Evolutionary conservation across 441 rosid species (phyloP), one percentile per base, ranked within the genome.

Genomic region (Croton laevigatus): DNA sequence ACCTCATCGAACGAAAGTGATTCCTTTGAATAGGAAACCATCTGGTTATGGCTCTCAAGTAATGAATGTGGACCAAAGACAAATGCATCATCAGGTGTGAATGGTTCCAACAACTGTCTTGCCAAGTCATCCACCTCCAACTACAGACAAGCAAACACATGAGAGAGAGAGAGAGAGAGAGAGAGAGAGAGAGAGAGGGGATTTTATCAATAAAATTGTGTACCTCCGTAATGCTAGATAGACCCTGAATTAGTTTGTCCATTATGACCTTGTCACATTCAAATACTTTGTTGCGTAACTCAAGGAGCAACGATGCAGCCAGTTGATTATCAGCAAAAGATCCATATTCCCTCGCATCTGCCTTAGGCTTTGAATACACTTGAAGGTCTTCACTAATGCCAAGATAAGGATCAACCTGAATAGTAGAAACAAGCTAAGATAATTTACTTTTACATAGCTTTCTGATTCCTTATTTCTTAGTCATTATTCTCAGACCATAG

Each of bases 1-100:
- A 95, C 98, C 94, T 89, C 96, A 71, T 96, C 99, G 12, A 90
- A 89, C 52, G 99, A 91, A 62, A 85, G 83, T 4, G 97, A 93
- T 68, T 88, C 91, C 79, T 86, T 89, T 20, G 97, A 91, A 76
- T 82, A 73, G 63, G 78, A 69, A 78, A 74, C 75, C 79, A 82
- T 80, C 71, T 76, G 84, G 76, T 78, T 81, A 57, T 78, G 80
- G 46, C 81, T 90, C 72, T 84, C 89, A 65, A 76, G 78, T 19
- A 80, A 59, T 11, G 87, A 73, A 57, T 62, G 80, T 10, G 90
- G 87, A 23, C 95, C 94, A 74, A 89, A 88, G 81, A 84, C 81
- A 72, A 89, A 86, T 44, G 89, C 88, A 71, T 93, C 98, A 75
- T 96, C 99, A 36, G 97, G 97, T 40, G 89, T 83, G 78, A 93